These are phyloP conservation scores for Scutellospora calospora DNA, from an alignment of 371 early-diverging fungal genomes.

Conservation along the genomic window DNA sequence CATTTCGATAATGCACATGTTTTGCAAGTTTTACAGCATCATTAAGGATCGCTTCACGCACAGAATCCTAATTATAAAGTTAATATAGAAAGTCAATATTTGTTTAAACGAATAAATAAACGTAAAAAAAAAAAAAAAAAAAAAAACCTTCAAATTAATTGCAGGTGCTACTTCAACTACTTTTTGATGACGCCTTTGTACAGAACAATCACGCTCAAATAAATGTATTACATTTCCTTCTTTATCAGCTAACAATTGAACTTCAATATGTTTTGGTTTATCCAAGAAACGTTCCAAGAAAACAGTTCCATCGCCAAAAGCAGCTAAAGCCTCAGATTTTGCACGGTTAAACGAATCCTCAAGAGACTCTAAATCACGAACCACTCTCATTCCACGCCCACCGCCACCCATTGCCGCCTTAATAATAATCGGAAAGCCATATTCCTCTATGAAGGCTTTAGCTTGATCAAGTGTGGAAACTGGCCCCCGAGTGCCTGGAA, in stretches of 20 bases:
- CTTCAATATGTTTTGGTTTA: conserved; percentile 96
- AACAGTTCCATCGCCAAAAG: conserved; percentile 96
- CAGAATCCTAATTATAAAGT: conserved; percentile 7
- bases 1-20: conserved; percentile 90
- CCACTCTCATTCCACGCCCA: conserved; percentile 97
- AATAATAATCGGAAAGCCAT: conserved; percentile 95
- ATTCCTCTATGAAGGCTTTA: conserved; percentile 74
- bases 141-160: conserved; percentile 64
- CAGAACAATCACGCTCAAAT: conserved; percentile 97
- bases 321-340: conserved; percentile 87
- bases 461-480: conserved; percentile 73
- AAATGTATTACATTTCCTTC: conserved; percentile 90
- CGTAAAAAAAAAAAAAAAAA: neutral
- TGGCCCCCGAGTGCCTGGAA: conserved; percentile 90
- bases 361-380: conserved; percentile 68
- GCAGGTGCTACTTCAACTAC: conserved; percentile 96
- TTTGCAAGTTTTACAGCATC: conserved; percentile 94
- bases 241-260: conserved; percentile 93
- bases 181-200: conserved; percentile 98
- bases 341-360: conserved; percentile 83
- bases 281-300: conserved; percentile 95
- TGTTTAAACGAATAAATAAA: conserved; percentile 17
- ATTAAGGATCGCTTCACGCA: conserved; percentile 82
- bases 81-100: neutral
- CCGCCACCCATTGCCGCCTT: conserved; percentile 98